Evolutionary conservation across 495 filamentous ascomycete species (phyloP).

Genomic region (Penicillium egyptiacum): DNA sequence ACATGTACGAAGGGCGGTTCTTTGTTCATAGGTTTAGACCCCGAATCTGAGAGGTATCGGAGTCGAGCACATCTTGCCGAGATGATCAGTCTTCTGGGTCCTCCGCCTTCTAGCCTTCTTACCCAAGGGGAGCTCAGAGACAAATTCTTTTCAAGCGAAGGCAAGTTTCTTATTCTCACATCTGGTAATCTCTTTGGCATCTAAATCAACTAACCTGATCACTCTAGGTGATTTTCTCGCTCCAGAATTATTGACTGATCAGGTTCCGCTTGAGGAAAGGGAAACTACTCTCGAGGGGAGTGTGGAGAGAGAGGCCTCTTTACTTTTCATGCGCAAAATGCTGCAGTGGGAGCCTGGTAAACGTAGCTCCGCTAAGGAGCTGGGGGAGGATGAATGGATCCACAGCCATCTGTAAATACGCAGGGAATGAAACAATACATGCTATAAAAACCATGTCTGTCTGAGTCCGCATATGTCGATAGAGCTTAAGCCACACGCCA

Average conservation of each 20-base stretch:
- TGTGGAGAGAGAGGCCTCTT: constrained; percentile 6
- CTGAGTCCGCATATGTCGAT: too few species aligned
- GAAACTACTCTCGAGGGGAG: constrained; percentile 19
- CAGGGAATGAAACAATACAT: too few species aligned
- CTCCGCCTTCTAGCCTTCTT: constrained; percentile 37
- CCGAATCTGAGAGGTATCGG: constrained; percentile 30
- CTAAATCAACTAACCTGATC: too few species aligned
- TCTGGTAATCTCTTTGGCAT: too few species aligned
- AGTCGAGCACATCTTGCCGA: constrained; percentile 44
- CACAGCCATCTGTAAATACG: too few species aligned
- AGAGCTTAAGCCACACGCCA: too few species aligned
- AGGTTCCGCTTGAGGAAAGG: constrained; percentile 26
- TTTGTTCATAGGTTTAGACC: constrained; percentile 28
- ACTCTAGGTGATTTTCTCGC: too few species aligned
- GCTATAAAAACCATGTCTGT: too few species aligned
- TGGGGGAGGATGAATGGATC: constrained; percentile 16
- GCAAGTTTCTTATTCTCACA: not conserved
- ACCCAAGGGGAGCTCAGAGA: constrained; percentile 22
- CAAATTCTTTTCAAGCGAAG: constrained; percentile 23
- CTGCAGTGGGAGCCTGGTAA: constrained; percentile 19
- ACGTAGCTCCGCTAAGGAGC: constrained; percentile 18
- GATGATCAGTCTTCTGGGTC: constrained; percentile 44
- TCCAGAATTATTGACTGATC: too few species aligned
- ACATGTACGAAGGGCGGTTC: constrained; percentile 31
- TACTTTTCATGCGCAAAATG: constrained; percentile 16